These are phyloP conservation scores for Starmerella floricola DNA, from an alignment of 805 yeast species.

Conservation along the genomic window DNA sequence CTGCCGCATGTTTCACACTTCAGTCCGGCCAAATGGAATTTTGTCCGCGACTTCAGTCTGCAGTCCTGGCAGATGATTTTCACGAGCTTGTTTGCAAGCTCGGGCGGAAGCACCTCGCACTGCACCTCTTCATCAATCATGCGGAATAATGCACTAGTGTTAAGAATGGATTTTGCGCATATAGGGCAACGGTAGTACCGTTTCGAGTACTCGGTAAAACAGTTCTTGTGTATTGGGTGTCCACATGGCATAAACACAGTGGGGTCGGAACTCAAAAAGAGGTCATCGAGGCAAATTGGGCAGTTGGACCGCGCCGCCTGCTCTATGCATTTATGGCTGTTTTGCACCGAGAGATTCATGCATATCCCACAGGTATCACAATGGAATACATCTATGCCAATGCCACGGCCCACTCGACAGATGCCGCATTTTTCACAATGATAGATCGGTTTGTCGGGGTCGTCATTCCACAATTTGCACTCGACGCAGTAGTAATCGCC, in stretches of 20 bases:
- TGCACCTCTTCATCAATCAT: constrained; percentile 73
- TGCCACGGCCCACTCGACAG: constrained; percentile 78
- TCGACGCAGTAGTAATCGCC: constrained; percentile 66
- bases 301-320: constrained; percentile 83
- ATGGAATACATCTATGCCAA: constrained; percentile 82
- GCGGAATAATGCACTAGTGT: constrained; percentile 81
- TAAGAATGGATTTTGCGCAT: constrained; percentile 70
- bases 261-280: constrained; percentile 68
- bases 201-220: constrained; percentile 70
- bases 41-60: constrained; percentile 60
- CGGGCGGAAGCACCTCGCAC: constrained; percentile 67
- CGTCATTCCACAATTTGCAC: constrained; percentile 74
- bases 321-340: constrained; percentile 72
- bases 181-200: constrained; percentile 85
- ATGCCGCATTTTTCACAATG: constrained; percentile 91
- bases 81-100: constrained; percentile 63
- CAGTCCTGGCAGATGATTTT: constrained; percentile 69
- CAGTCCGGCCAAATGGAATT: constrained; percentile 74
- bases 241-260: constrained; percentile 92
- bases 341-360: constrained; percentile 62
- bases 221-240: constrained; percentile 78
- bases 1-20: constrained; percentile 79
- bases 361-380: constrained; percentile 86
- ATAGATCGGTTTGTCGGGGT: constrained; percentile 61
- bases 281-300: constrained; percentile 83